A percentile compares a stretch with the other conserved stretches of the same genome.
Conservation (phyloP, 768 basidiomycete species). For the Tephrocybe sp. region DNA sequence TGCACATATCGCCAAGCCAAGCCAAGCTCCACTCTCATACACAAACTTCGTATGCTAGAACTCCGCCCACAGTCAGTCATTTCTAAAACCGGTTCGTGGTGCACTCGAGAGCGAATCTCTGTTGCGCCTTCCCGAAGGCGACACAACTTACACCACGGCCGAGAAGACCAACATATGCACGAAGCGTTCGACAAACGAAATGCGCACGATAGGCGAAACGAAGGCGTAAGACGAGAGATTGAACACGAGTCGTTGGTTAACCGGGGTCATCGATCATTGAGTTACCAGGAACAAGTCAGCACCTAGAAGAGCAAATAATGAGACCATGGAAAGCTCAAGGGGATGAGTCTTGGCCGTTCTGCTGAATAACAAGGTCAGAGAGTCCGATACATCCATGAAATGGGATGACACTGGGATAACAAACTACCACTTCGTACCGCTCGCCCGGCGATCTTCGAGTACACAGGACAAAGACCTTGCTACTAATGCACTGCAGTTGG, state of each 20-base stretch:
- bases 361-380: constrained; percentile 20
- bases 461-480: constrained; percentile 29
- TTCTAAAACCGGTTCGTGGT: constrained; percentile 15
- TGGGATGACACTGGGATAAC: constrained; percentile 26
- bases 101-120: constrained; percentile 61
- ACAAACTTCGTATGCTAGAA: constrained; percentile 1
- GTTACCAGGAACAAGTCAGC: constrained; percentile 14
- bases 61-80: constrained; percentile 13
- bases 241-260: constrained; percentile 10
- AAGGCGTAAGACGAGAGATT: background rate
- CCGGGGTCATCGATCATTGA: constrained; percentile 3
- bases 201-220: constrained; percentile 2
- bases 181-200: constrained; percentile 1
- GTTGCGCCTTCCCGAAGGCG: constrained; percentile 41
- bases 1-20: constrained; percentile 18
- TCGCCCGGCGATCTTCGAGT: constrained; percentile 11
- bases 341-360: constrained; percentile 18
- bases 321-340: constrained; percentile 11
- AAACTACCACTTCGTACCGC: constrained; percentile 14
- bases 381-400: constrained; percentile 12
- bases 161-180: constrained; percentile 24
- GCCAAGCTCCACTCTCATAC: constrained; percentile 10
- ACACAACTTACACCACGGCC: constrained; percentile 34
- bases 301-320: constrained; percentile 10
- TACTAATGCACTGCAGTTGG: constrained; percentile 35